A percentile compares a stretch with the other conserved stretches of the same genome.
These are phyloP conservation scores for Aspergillus hancockii DNA, from an alignment of 495 filamentous ascomycete species.

Conservation along the genomic window DNA sequence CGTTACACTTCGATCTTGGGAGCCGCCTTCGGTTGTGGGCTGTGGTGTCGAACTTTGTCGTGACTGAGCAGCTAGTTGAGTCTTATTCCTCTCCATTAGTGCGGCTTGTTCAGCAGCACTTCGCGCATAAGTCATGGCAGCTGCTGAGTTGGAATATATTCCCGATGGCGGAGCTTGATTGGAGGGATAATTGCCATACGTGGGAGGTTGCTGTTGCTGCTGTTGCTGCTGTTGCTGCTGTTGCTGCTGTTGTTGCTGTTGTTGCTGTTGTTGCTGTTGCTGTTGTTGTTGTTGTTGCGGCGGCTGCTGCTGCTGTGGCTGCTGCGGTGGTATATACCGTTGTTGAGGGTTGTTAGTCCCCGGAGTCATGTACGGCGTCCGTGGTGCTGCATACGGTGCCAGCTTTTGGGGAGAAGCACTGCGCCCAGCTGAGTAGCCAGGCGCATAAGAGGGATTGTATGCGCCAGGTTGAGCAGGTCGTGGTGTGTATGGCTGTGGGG, in stretches of 20 bases:
- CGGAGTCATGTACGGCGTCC: constrained; percentile 28
- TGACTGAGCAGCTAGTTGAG: constrained; percentile 40
- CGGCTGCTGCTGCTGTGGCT: neutral
- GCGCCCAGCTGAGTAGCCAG: constrained; percentile 33
- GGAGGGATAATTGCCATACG: constrained; percentile 28
- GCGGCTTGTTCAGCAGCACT: constrained; percentile 50
- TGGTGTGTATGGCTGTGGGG: constrained; percentile 43
- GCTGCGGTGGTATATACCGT: constrained; percentile 25
- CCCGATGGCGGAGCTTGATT: constrained; percentile 32
- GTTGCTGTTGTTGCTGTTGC: neutral
- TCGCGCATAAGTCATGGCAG: constrained; percentile 42
- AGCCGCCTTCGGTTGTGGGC: constrained; percentile 29
- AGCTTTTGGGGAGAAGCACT: constrained; percentile 38
- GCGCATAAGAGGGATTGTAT: constrained; percentile 39
- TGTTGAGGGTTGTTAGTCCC: constrained; percentile 27
- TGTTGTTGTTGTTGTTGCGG: constrained; percentile 2
- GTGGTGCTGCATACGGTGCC: constrained; percentile 26
- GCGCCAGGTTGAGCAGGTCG: constrained; percentile 40
- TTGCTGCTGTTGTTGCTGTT: neutral
- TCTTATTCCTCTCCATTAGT: constrained; percentile 46
- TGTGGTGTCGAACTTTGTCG: constrained; percentile 46
- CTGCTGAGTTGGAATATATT: constrained; percentile 42
- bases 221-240: neutral
- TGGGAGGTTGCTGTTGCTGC: constrained; percentile 14
- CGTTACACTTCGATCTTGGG: constrained; percentile 42